Evolutionary conservation across 2,329 filamentous ascomycete species (phyloP).

Genomic region (Scleromitrula shiraiana): DNA sequence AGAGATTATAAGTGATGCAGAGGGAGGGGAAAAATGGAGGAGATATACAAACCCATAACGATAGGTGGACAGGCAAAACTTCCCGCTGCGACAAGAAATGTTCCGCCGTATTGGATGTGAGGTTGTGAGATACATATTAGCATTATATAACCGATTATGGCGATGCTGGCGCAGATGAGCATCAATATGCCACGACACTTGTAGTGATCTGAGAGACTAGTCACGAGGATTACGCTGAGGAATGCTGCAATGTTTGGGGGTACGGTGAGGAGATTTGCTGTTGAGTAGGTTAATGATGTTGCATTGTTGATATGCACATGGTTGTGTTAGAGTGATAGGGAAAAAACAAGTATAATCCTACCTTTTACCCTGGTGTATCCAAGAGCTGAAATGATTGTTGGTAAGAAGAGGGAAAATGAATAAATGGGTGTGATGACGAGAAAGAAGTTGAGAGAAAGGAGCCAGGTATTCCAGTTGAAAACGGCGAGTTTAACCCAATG

Average conservation of each 20-base stretch:
- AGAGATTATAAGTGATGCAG: background rate
- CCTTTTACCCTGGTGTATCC: constrained; percentile 39
- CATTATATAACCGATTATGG: constrained; percentile 71
- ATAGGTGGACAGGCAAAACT: constrained; percentile 61
- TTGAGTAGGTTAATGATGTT: no score
- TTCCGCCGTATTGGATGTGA: constrained; percentile 69
- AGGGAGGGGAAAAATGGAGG: background rate
- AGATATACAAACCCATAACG: background rate
- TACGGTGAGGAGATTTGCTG: constrained; percentile 39
- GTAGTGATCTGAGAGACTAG: constrained; percentile 68
- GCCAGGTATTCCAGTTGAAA: constrained; percentile 7
- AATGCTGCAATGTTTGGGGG: constrained; percentile 57
- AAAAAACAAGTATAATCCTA: background rate
- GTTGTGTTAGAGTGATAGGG: constrained; percentile 26
- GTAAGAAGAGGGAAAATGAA: constrained; percentile 34
- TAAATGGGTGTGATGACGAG: constrained; percentile 26
- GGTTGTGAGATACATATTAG: constrained; percentile 56
- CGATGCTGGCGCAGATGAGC: constrained; percentile 57
- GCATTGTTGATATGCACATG: no score
- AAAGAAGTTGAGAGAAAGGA: constrained; percentile 7
- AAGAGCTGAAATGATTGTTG: constrained; percentile 39
- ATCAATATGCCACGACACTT: constrained; percentile 63
- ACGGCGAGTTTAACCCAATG: constrained; percentile 8
- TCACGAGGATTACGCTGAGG: constrained; percentile 56
- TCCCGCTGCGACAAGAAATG: constrained; percentile 74